These are phyloP conservation scores for Fusarium sp. DNA, from an alignment of 2,329 filamentous ascomycete genomes.

Conservation along the genomic window DNA sequence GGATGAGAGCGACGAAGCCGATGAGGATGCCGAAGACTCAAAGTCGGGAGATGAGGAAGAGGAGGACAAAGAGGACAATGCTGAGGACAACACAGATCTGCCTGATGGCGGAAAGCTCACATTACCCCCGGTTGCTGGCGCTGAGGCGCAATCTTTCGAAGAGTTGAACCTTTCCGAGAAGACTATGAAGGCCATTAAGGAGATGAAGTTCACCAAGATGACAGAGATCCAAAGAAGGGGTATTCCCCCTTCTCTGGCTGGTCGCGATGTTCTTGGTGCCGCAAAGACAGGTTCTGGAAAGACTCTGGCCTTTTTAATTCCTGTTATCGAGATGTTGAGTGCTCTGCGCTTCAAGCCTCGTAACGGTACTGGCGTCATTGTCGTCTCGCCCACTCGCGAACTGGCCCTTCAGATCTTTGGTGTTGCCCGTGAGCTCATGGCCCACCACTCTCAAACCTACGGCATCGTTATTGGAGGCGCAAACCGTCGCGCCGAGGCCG, in stretches of 20 bases:
- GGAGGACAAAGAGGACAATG: constrained; percentile 41
- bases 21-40: constrained; percentile 47
- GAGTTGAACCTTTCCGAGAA: constrained; percentile 88
- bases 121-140: constrained; percentile 63
- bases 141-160: constrained; percentile 76
- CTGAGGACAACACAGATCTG: constrained; percentile 49
- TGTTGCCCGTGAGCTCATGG: constrained; percentile 92
- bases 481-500: constrained; percentile 88
- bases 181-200: constrained; percentile 86
- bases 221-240: constrained; percentile 91
- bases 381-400: constrained; percentile 93
- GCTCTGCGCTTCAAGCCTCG: constrained; percentile 93
- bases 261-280: constrained; percentile 91
- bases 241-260: constrained; percentile 88
- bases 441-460: constrained; percentile 91
- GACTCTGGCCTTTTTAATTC: constrained; percentile 93
- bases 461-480: constrained; percentile 97
- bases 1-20: constrained; percentile 44
- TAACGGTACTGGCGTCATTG: constrained; percentile 91
- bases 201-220: constrained; percentile 96
- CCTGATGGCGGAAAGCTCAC: constrained; percentile 55
- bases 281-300: constrained; percentile 98
- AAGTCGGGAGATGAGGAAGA: constrained; percentile 44
- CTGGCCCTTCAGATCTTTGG: constrained; percentile 96
- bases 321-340: constrained; percentile 91